Base-by-base conservation (phyloP, 1,139 yeast species). In the Debaryomyces sp. region DNA sequence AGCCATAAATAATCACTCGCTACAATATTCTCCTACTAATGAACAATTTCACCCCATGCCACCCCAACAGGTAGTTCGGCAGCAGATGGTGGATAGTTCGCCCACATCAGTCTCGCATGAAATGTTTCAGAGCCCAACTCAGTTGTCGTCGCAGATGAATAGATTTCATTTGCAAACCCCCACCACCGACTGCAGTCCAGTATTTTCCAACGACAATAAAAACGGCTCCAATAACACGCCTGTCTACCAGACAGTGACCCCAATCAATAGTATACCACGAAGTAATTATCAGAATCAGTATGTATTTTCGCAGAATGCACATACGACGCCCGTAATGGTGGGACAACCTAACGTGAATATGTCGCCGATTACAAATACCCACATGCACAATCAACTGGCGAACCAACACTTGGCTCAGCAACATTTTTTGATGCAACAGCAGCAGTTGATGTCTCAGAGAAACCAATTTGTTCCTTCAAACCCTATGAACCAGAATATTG, bases 111-210 rank as follows among this genome's bases (percentile, higher is more conserved):
- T 34, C 7, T 26, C 40, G 24, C 46, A 21, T 23, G 49, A 42
- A 13, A 27, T 27, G 24, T 34, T 49, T 15, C 53, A 50, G 15
- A 26, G 41, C 13, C 43, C 43, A 12, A 30, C 36, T 22, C 54
- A 51, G 37, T 34, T 53, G 3, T 43, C 53, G 17, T 23, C 46
- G n/a, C 52, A 53, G 26, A 50, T 53, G 43, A 50, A 45, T 33
- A 47, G 49, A 26, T 50, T 52, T 38, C 55, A 54, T 44, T 43
- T 54, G 21, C 56, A 50, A 34, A 52, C 57, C 3, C 57, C 58
- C 1, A 46, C 47, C 8, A 23, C 52, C 5, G 55, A 44, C 7
- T 21, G 49, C 7, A 43, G 47, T 12, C 48, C 55, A 12, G 50
- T 33, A 4, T 52, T 50, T 41, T 42, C 44, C 12, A 48, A 33